Conservation (phyloP, 75 land plant species). For the Picea sitchensis region DNA sequence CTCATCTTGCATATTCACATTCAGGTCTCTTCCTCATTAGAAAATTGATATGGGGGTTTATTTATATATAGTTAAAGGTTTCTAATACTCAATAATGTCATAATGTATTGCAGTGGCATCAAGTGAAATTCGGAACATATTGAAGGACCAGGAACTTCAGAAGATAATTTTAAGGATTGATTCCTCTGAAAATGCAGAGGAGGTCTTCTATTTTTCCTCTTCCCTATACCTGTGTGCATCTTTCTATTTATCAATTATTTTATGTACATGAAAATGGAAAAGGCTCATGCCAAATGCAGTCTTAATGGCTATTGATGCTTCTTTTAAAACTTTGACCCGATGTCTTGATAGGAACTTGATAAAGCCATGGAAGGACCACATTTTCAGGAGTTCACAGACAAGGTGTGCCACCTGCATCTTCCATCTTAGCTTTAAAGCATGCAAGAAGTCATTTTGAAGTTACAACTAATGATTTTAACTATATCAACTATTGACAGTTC, state of each 20-base stretch:
- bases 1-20: background rate
- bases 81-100: background rate
- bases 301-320: background rate
- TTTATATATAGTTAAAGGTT: background rate
- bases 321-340: too few relatives aligned
- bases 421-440: background rate
- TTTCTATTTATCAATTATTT: background rate
- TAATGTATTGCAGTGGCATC: conserved; percentile 38
- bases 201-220: conserved; percentile 14
- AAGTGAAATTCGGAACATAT: conserved; percentile 36
- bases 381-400: conserved; percentile 42
- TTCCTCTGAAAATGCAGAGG: conserved; percentile 26
- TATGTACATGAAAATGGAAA: background rate
- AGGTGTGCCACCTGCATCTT: conserved; percentile 25
- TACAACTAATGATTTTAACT: background rate
- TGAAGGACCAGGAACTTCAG: conserved; percentile 49
- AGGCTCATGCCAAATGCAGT: background rate
- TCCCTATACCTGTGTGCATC: background rate
- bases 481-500: too few relatives aligned
- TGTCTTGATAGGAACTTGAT: conserved; percentile 46
- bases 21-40: background rate
- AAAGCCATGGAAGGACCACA: conserved; percentile 45
- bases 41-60: background rate
- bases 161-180: conserved; percentile 40
- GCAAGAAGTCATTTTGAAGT: background rate